Evolutionary conservation across 192 early-diverging fungal genomes (phyloP).

Genomic region (Mortierella antarctica): DNA sequence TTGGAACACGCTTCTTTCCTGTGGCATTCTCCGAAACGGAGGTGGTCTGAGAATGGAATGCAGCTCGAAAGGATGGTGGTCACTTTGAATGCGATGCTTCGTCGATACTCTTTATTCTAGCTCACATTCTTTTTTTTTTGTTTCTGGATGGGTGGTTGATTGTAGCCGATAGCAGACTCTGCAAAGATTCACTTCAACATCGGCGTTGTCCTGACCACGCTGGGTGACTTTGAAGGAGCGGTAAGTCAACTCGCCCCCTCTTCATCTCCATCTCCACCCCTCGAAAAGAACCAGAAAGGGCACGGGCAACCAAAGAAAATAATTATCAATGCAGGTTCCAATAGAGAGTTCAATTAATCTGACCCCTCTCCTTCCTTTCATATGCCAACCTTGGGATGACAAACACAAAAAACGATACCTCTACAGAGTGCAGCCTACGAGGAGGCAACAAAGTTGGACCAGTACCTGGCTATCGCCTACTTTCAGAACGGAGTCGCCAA

Average conservation of each 20-base stretch:
- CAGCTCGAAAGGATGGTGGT: no score
- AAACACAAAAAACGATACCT: no score
- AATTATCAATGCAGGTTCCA: not conserved
- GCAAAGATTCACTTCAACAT: constrained; percentile 98
- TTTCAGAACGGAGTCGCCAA: constrained; percentile 91
- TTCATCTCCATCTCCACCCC: not conserved
- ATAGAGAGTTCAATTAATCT: not conserved
- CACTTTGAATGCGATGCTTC: not conserved
- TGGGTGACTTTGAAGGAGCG: constrained; percentile 82
- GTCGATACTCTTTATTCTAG: constrained; percentile 21
- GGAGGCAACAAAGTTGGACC: constrained; percentile 81
- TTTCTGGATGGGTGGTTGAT: not conserved
- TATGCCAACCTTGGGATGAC: not conserved
- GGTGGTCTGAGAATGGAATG: no score
- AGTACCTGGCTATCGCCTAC: constrained; percentile 91
- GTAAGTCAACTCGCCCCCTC: constrained; percentile 67
- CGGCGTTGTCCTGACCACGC: constrained; percentile 81
- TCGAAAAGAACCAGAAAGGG: not conserved
- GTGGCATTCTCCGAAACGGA: not conserved
- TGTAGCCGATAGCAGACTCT: constrained; percentile 84
- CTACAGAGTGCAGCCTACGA: constrained; percentile 79
- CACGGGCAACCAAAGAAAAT: not conserved
- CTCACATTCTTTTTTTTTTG: not conserved
- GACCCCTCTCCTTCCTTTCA: constrained; percentile 3
- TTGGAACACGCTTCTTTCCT: no score